Conservation (phyloP, 139 green algal species). For the Chlorella vulgaris region DNA sequence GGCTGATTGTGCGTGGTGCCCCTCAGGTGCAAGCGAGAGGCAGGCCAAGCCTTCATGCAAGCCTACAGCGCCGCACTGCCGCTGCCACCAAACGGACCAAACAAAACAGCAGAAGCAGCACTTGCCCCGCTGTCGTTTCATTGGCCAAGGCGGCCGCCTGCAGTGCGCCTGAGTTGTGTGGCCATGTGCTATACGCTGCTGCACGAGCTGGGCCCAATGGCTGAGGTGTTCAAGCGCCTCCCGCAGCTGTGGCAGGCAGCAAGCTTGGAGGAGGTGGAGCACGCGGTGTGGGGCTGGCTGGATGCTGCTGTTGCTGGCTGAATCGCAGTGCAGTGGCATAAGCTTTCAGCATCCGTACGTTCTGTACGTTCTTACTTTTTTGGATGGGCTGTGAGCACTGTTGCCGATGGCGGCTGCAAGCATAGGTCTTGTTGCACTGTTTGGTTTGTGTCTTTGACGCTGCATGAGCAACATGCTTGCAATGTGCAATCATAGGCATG, state of each 20-base stretch:
- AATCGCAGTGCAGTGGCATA: too few species aligned
- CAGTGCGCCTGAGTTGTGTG: slow-evolving; percentile 20
- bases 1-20: background rate
- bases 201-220: slow-evolving; percentile 43
- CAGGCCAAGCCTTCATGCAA: background rate
- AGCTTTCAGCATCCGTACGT: too few species aligned
- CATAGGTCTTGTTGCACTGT: too few species aligned
- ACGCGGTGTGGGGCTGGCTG: slow-evolving; percentile 15
- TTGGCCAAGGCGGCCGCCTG: background rate
- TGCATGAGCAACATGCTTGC: too few species aligned
- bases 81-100: background rate
- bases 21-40: background rate
- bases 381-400: too few species aligned
- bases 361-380: too few species aligned
- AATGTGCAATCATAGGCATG: too few species aligned
- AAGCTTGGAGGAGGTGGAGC: slow-evolving; percentile 8
- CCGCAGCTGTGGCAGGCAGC: slow-evolving; percentile 37
- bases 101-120: background rate
- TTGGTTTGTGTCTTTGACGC: too few species aligned
- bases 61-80: slow-evolving; percentile 9
- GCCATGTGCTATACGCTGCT: slow-evolving; percentile 51
- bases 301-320: slow-evolving; percentile 6
- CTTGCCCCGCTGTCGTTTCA: background rate
- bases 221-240: slow-evolving; percentile 21
- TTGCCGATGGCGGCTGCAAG: too few species aligned